A percentile compares a stretch with the other conserved stretches of the same genome.
Evolutionary conservation across 352 stramenopile genomes (phyloP).

Genomic region (Globisporangium uncinulatum): DNA sequence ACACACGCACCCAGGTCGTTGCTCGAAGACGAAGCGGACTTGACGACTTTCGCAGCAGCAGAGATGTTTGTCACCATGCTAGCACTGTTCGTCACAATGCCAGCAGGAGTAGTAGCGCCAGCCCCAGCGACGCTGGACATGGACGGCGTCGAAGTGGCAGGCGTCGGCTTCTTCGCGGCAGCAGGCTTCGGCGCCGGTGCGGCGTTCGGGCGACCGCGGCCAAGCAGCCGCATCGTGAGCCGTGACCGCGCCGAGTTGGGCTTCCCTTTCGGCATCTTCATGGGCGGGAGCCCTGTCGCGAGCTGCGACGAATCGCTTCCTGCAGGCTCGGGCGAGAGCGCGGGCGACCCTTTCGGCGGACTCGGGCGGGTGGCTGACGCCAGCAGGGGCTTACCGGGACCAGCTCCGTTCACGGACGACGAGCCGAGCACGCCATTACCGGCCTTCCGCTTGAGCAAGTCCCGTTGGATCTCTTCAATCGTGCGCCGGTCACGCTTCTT

Average conservation of each 20-base stretch:
- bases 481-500: slow-evolving; percentile 82
- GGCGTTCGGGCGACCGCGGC: slow-evolving; percentile 40
- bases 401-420: slow-evolving; percentile 5
- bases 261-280: slow-evolving; percentile 50
- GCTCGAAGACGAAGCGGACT: slow-evolving; percentile 14
- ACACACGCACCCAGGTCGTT: slow-evolving; percentile 19
- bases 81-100: background rate
- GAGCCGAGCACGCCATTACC: slow-evolving; percentile 8
- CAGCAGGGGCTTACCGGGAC: background rate
- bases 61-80: slow-evolving; percentile 57
- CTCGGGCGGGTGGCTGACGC: slow-evolving; percentile 31
- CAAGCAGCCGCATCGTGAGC: slow-evolving; percentile 72
- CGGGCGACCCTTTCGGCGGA: slow-evolving; percentile 55
- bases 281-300: slow-evolving; percentile 15
- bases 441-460: slow-evolving; percentile 59
- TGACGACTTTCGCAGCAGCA: slow-evolving; percentile 39
- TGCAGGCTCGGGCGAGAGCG: slow-evolving; percentile 56
- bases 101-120: slow-evolving; percentile 7
- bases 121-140: background rate
- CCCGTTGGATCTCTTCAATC: slow-evolving; percentile 86
- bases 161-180: slow-evolving; percentile 29
- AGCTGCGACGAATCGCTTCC: slow-evolving; percentile 23
- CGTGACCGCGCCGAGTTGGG: slow-evolving; percentile 63
- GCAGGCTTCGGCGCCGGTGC: slow-evolving; percentile 21
- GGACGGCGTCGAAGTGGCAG: background rate